These are phyloP conservation scores for Globisporangium lucens DNA, from an alignment of 352 stramenopile genomes.

Conservation along the genomic window DNA sequence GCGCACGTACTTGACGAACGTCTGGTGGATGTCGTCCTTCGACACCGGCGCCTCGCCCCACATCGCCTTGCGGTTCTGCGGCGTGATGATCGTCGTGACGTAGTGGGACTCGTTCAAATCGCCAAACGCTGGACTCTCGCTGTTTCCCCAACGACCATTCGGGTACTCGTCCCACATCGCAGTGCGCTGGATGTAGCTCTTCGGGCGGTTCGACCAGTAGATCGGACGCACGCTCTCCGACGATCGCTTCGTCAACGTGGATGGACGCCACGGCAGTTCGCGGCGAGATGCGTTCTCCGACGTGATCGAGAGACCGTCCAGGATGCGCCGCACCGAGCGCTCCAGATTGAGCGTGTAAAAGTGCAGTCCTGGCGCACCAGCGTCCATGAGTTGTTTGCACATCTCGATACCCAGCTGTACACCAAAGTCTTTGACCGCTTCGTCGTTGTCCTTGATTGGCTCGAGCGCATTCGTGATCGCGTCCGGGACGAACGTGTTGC, in stretches of 20 bases:
- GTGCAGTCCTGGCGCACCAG: conserved; percentile 85
- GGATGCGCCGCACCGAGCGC: conserved; percentile 84
- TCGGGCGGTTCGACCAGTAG: conserved; percentile 98
- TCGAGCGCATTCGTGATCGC: conserved; percentile 77
- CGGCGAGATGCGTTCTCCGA: conserved; percentile 54
- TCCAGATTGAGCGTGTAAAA: conserved; percentile 96
- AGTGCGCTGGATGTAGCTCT: conserved; percentile 97
- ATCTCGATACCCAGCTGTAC: conserved; percentile 95
- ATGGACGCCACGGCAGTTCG: conserved; percentile 91
- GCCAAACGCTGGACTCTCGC: conserved; percentile 93
- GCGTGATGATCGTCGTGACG: conserved; percentile 64
- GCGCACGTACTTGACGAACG: conserved; percentile 96
- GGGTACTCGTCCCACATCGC: conserved; percentile 97
- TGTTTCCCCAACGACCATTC: conserved; percentile 96
- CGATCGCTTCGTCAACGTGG: conserved; percentile 84
- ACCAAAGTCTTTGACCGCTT: conserved; percentile 95
- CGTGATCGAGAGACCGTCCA: conserved; percentile 70
- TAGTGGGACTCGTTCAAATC: conserved; percentile 96
- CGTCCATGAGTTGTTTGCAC: conserved; percentile 91
- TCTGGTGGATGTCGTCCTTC: conserved; percentile 92
- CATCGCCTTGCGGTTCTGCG: conserved; percentile 88
- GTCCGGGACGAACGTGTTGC: conserved; percentile 93
- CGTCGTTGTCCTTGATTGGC: conserved; percentile 95
- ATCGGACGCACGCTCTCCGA: conserved; percentile 94
- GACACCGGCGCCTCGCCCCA: conserved; percentile 89